Evolutionary conservation across 129 eudicot species (phyloP).

Genomic region (Helianthus annuus): DNA sequence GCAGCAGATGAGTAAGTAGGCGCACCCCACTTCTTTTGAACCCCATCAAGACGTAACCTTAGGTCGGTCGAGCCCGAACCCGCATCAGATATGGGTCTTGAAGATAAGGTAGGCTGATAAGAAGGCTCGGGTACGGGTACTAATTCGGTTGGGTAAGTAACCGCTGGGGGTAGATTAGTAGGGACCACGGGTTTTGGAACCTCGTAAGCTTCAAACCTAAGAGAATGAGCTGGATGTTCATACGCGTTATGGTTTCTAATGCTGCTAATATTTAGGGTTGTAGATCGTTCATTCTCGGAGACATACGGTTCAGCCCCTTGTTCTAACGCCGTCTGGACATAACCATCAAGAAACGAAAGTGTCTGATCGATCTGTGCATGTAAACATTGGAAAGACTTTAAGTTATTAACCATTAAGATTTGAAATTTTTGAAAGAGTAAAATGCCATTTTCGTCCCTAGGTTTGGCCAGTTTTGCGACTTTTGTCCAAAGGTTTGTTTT

Average conservation of each 20-base stretch:
- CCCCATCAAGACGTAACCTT: slow-evolving; percentile 90
- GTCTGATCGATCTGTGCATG: slow-evolving; percentile 82
- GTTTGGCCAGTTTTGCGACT: no score
- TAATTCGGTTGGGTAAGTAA: slow-evolving; percentile 61
- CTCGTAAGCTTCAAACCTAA: slow-evolving; percentile 97
- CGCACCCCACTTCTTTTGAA: slow-evolving; percentile 95
- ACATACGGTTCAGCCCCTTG: slow-evolving; percentile 95
- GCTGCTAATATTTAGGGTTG: slow-evolving; percentile 51
- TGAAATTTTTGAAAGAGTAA: background rate
- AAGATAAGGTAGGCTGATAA: slow-evolving; percentile 44
- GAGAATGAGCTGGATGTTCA: slow-evolving; percentile 69
- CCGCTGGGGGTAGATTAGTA: slow-evolving; percentile 43
- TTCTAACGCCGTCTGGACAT: slow-evolving; percentile 71
- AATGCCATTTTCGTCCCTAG: no score
- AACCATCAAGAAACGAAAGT: slow-evolving; percentile 71
- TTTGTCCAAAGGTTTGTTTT: no score
- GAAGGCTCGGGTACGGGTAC: slow-evolving; percentile 70
- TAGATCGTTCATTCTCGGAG: slow-evolving; percentile 69
- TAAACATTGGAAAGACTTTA: background rate
- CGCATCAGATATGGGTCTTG: slow-evolving; percentile 41
- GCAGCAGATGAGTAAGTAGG: slow-evolving; percentile 66
- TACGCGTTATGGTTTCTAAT: slow-evolving; percentile 54
- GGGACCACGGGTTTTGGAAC: slow-evolving; percentile 80
- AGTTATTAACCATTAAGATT: background rate
- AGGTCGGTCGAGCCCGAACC: slow-evolving; percentile 52